Base-by-base conservation (phyloP, 23 red algal genomes). In the Gracilariopsis chorda region DNA sequence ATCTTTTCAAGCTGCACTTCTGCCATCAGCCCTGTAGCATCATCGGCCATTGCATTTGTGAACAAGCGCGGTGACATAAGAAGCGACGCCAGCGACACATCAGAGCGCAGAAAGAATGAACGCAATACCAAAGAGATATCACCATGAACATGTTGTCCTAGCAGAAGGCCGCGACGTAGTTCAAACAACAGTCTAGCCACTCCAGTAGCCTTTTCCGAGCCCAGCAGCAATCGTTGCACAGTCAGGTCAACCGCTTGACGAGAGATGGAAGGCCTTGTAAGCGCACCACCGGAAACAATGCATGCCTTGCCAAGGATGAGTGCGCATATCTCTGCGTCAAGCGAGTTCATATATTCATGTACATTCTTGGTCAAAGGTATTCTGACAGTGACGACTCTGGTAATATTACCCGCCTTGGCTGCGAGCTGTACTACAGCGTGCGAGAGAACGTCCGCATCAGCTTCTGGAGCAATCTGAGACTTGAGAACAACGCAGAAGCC, bases 251-350 rank as follows among this genome's bases (percentile, higher is more conserved):
- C 43, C 12, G 74, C 51, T 37, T 62, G 37, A 52, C 70, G 39
- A 40, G 65, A 58, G 36, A 82, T 82, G 77, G 68, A 45, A 20
- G 88, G 75, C 41, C 82, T 71, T 28, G 75, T 72, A 13, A 82
- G 45, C 9, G 75, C 74, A 48, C 75, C 74, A 48, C 75, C 63
- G 0, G 88, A 80, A 43, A 82, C 88, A 2, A 82, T 57, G 51
- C 74, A 82, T 14, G 88, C 88, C 46, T 91, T 91, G 12, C 75
- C 88, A 80, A 91, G 74, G 9, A 91, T 62, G 21, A 91, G 74
- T 24, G 88, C 74, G 40, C 75, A 82, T 42, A 82, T 44, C 58
- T 91, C 88, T 5, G 75, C 53, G 48, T 91, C 88, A 25, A 91
- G 24, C 30, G 42, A 34, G 35, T 69, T 65, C 6, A 80, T 42